Conservation (phyloP, 2,329 filamentous ascomycete species). For the Pseudogymnoascus sp. region DNA sequence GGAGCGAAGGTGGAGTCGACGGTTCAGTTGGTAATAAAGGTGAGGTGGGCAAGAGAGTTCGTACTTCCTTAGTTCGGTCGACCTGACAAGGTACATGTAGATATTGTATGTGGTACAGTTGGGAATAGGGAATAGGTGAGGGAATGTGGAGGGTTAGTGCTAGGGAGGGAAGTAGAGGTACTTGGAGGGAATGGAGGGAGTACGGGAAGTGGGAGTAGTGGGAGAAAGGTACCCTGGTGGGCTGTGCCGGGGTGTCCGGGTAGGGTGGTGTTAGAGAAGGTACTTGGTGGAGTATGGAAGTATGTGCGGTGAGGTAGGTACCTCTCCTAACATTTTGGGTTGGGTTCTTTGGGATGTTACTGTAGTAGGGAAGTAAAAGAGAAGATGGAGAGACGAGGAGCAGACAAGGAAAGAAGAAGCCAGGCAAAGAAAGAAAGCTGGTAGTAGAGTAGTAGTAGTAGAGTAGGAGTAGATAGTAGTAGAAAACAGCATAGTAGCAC, state of each 20-base stretch:
- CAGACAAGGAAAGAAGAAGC: not conserved
- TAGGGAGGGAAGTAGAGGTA: not conserved
- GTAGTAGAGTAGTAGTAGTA: not conserved
- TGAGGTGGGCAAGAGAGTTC: slow-evolving; percentile 4
- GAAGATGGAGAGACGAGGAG: not conserved
- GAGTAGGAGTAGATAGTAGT: not conserved
- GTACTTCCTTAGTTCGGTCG: slow-evolving; percentile 7
- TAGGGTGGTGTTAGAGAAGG: not conserved
- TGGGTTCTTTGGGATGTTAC: not conserved
- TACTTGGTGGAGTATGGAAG: not conserved
- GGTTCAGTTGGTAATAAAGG: not conserved
- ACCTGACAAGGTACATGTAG: slow-evolving; percentile 1
- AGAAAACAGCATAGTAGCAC: not conserved
- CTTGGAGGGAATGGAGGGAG: not conserved
- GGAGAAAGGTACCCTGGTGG: not conserved
- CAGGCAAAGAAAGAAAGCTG: not conserved
- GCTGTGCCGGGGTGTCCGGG: slow-evolving; percentile 3
- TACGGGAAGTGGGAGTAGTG: not conserved
- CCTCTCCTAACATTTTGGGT: not conserved
- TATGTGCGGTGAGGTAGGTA: not conserved
- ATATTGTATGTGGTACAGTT: not conserved
- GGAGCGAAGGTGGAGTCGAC: not conserved
- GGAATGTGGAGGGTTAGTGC: not conserved
- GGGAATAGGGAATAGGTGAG: not conserved
- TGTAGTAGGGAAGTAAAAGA: not conserved